A percentile compares a stretch with the other conserved stretches of the same genome.
Conservation (phyloP, 768 basidiomycete species). For the Amanita subjunquillea region DNA sequence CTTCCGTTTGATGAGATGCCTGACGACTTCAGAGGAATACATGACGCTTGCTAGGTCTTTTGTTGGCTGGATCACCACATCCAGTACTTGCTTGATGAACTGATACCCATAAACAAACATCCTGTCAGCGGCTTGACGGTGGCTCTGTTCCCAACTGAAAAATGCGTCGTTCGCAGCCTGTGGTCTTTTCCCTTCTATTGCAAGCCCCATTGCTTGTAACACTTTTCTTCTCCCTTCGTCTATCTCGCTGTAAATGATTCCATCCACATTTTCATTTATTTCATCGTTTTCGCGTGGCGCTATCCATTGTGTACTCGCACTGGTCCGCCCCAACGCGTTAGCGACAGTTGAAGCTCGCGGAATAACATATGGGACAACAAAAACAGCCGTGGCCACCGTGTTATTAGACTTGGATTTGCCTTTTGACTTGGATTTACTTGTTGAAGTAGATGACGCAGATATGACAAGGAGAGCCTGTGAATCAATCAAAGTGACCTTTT, state of each 20-base stretch:
- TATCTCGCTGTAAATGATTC: background rate
- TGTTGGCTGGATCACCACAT: conserved; percentile 35
- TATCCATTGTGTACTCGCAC: conserved; percentile 4
- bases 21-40: conserved; percentile 49
- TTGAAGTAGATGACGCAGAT: conserved; percentile 7
- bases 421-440: background rate
- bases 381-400: conserved; percentile 27
- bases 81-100: conserved; percentile 52
- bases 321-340: conserved; percentile 12
- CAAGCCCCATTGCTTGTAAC: conserved; percentile 25
- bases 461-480: conserved; percentile 44
- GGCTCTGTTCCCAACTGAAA: conserved; percentile 43
- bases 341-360: conserved; percentile 52
- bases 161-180: conserved; percentile 51
- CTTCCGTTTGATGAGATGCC: conserved; percentile 44
- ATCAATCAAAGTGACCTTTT: conserved; percentile 10
- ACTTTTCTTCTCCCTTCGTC: conserved; percentile 16
- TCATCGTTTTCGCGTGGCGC: background rate
- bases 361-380: conserved; percentile 47
- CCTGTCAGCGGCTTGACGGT: conserved; percentile 12
- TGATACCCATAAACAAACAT: conserved; percentile 20
- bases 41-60: conserved; percentile 20
- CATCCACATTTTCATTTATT: background rate
- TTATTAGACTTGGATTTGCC: conserved; percentile 6
- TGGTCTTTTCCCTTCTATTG: conserved; percentile 31